Percentiles rank a stretch among this genome's conserved stretches.
These are phyloP conservation scores for Pseudogymnoascus sp. DNA, from an alignment of 2,329 filamentous ascomycete genomes.

Conservation along the genomic window DNA sequence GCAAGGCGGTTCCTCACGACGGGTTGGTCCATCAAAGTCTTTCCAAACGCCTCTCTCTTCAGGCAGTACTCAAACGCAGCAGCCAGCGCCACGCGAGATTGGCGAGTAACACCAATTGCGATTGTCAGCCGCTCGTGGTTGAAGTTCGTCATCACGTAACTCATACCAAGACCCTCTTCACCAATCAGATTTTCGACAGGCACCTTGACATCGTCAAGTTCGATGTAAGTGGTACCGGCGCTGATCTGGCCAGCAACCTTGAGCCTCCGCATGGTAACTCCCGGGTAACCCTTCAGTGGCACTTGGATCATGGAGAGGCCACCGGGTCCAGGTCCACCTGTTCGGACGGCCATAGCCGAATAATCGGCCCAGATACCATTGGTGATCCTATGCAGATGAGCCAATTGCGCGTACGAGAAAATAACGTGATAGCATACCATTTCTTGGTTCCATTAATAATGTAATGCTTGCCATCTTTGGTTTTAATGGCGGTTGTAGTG, in stretches of 20 bases:
- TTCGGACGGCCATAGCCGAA: slow-evolving; percentile 63
- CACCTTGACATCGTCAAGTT: slow-evolving; percentile 66
- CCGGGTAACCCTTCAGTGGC: slow-evolving; percentile 56
- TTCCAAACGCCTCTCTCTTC: slow-evolving; percentile 59
- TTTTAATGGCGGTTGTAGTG: slow-evolving; percentile 55
- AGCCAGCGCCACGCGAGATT: slow-evolving; percentile 50
- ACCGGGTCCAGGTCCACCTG: slow-evolving; percentile 50
- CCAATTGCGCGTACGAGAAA: background rate
- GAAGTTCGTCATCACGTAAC: slow-evolving; percentile 70
- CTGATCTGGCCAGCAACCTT: slow-evolving; percentile 57
- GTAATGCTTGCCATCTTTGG: slow-evolving; percentile 55
- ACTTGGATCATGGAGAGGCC: slow-evolving; percentile 62
- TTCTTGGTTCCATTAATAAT: slow-evolving; percentile 71
- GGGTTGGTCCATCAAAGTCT: slow-evolving; percentile 62
- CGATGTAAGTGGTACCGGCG: slow-evolving; percentile 66
- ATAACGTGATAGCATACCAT: slow-evolving; percentile 37
- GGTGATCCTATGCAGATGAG: slow-evolving; percentile 39
- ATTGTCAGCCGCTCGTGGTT: slow-evolving; percentile 68
- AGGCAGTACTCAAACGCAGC: slow-evolving; percentile 54
- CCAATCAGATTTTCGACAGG: slow-evolving; percentile 63
- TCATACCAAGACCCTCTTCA: slow-evolving; percentile 62
- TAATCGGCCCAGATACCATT: slow-evolving; percentile 65
- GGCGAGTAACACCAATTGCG: slow-evolving; percentile 52
- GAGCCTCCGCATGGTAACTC: slow-evolving; percentile 59
- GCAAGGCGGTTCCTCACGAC: slow-evolving; percentile 67